Evolutionary conservation across 2,329 filamentous ascomycete genomes (phyloP).

Genomic region (Dendrostoma leiphaemia): DNA sequence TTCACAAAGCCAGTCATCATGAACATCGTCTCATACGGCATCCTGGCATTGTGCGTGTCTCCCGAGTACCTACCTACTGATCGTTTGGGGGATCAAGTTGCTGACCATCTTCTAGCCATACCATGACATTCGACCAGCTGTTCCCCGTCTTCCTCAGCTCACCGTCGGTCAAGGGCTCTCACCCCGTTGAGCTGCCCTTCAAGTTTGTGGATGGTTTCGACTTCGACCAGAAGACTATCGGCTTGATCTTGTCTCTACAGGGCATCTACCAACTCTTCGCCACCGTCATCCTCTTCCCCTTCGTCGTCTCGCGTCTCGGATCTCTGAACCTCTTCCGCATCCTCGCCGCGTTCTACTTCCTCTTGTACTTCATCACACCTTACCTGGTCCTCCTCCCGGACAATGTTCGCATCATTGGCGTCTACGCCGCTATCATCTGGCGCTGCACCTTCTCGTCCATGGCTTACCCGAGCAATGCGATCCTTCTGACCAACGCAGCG

Average conservation of each 20-base stretch:
- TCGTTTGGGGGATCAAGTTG: neutral
- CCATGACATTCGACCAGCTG: constrained; percentile 93
- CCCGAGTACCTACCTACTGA: neutral
- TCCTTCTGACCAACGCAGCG: constrained; percentile 85
- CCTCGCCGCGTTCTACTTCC: constrained; percentile 78
- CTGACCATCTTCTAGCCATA: constrained; percentile 64
- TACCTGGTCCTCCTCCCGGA: constrained; percentile 85
- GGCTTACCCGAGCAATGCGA: constrained; percentile 85
- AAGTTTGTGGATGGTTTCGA: constrained; percentile 86
- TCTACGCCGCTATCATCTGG: constrained; percentile 78
- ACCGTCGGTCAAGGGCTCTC: constrained; percentile 44
- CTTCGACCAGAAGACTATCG: constrained; percentile 79
- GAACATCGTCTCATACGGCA: constrained; percentile 86
- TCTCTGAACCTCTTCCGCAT: constrained; percentile 79
- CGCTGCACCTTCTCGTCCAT: constrained; percentile 92
- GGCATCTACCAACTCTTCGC: constrained; percentile 86
- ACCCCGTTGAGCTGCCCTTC: constrained; percentile 68
- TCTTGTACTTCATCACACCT: constrained; percentile 82
- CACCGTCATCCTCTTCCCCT: constrained; percentile 80
- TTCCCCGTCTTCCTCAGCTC: constrained; percentile 90
- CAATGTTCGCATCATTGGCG: constrained; percentile 66
- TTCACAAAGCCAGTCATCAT: constrained; percentile 85
- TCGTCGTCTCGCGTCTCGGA: constrained; percentile 71
- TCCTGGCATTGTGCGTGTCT: constrained; percentile 86
- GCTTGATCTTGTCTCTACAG: constrained; percentile 83